phyloP scores from a whole-genome alignment of 2,329 filamentous ascomycete genomes.

The Aspergillus arachidicola region DNA sequence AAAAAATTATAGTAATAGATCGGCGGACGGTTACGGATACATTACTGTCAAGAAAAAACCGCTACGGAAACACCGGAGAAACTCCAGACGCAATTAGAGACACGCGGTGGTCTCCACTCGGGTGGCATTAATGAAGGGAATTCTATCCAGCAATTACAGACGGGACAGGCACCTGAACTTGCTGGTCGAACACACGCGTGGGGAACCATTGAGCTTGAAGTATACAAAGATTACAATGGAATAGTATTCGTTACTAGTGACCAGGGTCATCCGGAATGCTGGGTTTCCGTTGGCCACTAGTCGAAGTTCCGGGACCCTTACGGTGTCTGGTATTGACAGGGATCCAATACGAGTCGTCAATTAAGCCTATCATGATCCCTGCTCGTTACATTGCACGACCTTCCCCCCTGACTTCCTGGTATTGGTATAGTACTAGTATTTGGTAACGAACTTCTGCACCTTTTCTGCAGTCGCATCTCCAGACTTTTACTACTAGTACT shows the following conservation, averaged over 20 bases:
- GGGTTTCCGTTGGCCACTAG: neutral
- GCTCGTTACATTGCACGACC: too few relatives aligned
- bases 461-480: too few relatives aligned
- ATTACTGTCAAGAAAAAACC: neutral
- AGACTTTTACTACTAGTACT: neutral
- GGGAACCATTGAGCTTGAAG: neutral
- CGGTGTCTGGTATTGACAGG: neutral
- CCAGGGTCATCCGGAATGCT: neutral
- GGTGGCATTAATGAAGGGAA: neutral
- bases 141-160: neutral
- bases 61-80: neutral
- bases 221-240: neutral
- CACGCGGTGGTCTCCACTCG: neutral
- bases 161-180: neutral
- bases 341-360: neutral
- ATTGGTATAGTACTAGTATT: neutral
- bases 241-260: neutral
- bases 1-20: neutral
- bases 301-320: neutral
- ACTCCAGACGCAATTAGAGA: neutral
- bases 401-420: neutral
- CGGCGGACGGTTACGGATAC: neutral
- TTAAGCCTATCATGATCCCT: neutral
- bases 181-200: neutral
- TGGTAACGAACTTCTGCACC: neutral